Evolutionary conservation across 1,284 basidiomycete genomes (phyloP).

Genomic region (Apiotrichum sp.): DNA sequence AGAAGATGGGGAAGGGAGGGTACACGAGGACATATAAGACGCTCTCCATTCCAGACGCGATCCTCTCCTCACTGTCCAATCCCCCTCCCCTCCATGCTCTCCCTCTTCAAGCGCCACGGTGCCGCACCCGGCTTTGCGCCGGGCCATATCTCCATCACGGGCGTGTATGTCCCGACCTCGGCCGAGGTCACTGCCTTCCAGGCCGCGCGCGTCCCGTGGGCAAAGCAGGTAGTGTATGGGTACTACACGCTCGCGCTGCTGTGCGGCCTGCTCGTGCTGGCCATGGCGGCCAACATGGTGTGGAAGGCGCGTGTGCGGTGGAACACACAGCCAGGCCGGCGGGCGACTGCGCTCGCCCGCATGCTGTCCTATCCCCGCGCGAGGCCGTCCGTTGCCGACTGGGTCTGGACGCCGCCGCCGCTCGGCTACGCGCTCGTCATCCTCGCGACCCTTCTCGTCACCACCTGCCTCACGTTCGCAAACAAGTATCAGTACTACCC

Average conservation of each 20-base stretch:
- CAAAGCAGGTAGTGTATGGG: conserved; percentile 1
- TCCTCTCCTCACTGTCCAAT: too few species aligned
- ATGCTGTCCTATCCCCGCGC: neutral
- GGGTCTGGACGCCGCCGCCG: conserved; percentile 6
- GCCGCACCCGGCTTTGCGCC: neutral
- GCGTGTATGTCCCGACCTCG: neutral
- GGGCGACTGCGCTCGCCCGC: neutral
- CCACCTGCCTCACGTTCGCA: conserved; percentile 5
- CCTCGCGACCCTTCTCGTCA: conserved; percentile 2
- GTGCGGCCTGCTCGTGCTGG: neutral
- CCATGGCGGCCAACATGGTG: neutral
- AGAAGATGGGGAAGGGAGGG: too few species aligned
- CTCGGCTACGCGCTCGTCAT: conserved; percentile 9
- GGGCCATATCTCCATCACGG: neutral
- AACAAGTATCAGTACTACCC: conserved; percentile 11
- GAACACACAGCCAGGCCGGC: neutral
- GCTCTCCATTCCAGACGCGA: too few species aligned
- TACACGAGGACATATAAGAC: too few species aligned
- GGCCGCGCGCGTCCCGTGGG: neutral
- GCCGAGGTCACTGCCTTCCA: conserved; percentile 1
- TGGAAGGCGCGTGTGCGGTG: neutral
- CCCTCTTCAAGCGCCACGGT: too few species aligned
- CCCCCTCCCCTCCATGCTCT: too few species aligned
- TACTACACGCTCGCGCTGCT: conserved; percentile 3
- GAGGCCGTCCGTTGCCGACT: neutral